These are phyloP conservation scores for Aspergillus quadrilineatus DNA, from an alignment of 2,329 filamentous ascomycete species.

Conservation along the genomic window DNA sequence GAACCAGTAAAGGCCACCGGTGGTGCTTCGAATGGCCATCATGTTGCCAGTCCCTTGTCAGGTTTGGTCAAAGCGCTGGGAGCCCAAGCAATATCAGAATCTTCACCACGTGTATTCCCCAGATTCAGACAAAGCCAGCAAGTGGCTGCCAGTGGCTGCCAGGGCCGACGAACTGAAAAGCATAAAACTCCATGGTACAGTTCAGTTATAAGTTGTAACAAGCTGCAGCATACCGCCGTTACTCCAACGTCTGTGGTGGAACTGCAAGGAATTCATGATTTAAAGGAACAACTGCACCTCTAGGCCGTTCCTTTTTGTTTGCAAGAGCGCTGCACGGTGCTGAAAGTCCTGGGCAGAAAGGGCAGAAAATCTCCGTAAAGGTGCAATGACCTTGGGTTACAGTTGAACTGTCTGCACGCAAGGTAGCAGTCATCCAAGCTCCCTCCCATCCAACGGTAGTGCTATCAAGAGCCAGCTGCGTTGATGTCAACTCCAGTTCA, in stretches of 20 bases:
- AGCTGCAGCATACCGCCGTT: slow-evolving; percentile 37
- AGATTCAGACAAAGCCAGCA: slow-evolving; percentile 5
- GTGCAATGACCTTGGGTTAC: slow-evolving; percentile 7
- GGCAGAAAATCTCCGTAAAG: not conserved
- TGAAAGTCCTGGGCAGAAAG: not conserved
- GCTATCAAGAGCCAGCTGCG: not conserved
- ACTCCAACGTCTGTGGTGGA: slow-evolving; percentile 35
- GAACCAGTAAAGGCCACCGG: slow-evolving; percentile 15
- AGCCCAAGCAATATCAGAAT: slow-evolving; percentile 13
- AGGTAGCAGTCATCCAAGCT: slow-evolving; percentile 5
- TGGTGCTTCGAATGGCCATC: slow-evolving; percentile 1
- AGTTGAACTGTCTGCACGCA: slow-evolving; percentile 8
- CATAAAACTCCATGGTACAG: slow-evolving; percentile 8
- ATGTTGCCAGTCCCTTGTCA: slow-evolving; percentile 3
- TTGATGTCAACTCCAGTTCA: not conserved
- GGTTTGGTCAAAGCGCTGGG: not conserved
- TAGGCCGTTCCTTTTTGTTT: not conserved
- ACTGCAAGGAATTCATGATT: slow-evolving; percentile 19
- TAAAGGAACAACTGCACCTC: slow-evolving; percentile 10
- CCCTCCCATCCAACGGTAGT: not conserved
- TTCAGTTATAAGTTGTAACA: slow-evolving; percentile 18
- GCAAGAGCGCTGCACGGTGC: not conserved
- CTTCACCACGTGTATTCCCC: slow-evolving; percentile 22
- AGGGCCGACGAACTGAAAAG: not conserved
- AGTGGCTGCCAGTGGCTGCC: not conserved